Evolutionary conservation across 345 rosid genomes (phyloP), one percentile per base, ranked within the genome.

Genomic region (Salix suchowensis): DNA sequence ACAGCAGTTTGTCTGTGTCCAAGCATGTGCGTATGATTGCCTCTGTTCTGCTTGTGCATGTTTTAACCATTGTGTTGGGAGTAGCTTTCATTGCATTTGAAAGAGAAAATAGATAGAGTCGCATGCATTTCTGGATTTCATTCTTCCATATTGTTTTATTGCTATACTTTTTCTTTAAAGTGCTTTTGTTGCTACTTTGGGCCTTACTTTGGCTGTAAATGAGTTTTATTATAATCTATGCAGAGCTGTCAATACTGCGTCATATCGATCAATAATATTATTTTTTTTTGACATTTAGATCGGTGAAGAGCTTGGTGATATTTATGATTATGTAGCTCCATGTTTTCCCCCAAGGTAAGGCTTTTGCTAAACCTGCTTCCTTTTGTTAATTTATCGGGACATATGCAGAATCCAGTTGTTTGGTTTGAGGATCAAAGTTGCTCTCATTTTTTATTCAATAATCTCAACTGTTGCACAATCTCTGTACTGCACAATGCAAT

Each of bases 241-340:
- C 18, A 8, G 5, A 46, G 65, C 77, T 74, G 34, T 21, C 10
- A 7, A 44, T 46, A 34, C 65, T 48, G 28, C 67, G 48, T 74
- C 50, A 54, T 64, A 61, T 65, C 0, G 11, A 30, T 18, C 42
- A 30, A 36, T 18, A 4, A 2, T 18, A 23, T 5, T 12, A 9
- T 5, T 12, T 37, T 62, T 81, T 84, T 74, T 85, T 82, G 64
- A 52, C 65, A 69, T 76, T 77, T 83, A 96, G 99, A 90, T 96
- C 64, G 99, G 97, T 76, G 99, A 92, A 80, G 99, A 96, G 87
- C 99, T 96, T 83, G 99, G 98, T 81, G 97, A 96, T 86, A 90
- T 94, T 65, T 96, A 96, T 85, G 99, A 96, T 82, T 91, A 89
- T 79, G 98, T 96, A 76, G 99, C 98, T 77, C 99, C 99, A 39